Evolutionary conservation across 2,329 filamentous ascomycete genomes (phyloP), one percentile per base, ranked within the genome.

Genomic region (Fusarium sp.): DNA sequence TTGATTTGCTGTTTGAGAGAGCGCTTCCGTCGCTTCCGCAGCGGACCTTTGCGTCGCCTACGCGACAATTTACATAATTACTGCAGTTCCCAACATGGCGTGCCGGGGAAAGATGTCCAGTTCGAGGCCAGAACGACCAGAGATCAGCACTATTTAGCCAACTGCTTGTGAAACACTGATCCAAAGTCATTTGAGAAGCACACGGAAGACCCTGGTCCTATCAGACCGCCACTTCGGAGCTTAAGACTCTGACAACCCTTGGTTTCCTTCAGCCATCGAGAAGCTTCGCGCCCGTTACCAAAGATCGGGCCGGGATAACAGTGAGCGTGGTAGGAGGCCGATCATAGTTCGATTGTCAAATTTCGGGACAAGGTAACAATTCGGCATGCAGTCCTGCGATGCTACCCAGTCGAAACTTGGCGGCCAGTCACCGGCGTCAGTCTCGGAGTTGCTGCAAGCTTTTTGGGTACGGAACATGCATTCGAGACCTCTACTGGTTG

Each of bases 151-250:
- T 22, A 52, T 65, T 64, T 66, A 65, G 57, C 43, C 63, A 59
- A 20, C 20, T 33, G 14, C 40, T 43, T 54, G 33, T 72, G 37
- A 72, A 72, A 65, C 57, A 54, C 35, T 60, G 40, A 58, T 27
- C 33, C 9, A 38, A 47, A 52, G 33, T 30, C 37, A 58, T 15
- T 37, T 17, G 32, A 43, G 25, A 33, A 25, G n/a, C 25, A 43
- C 32, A 45, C 62, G 25, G 50, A 56, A 25, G n/a, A 45, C 30
- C 50, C 40, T 38, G 30, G 40, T 63, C 30, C 25, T 58, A 54
- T 64, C 63, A 65, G 65, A 73, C 72, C 69, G 72, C 72, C 52
- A 65, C 69, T 75, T 72, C 37, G 35, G 27, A 22, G 30, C 35
- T 52, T 40, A 15, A 65, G 60, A 47, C 27, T 32, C 43, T 58